A percentile compares a stretch with the other conserved stretches of the same genome.
These are phyloP conservation scores for Echinochloa phyllopogon DNA, from an alignment of 176 grass and related monocot genomes.

Conservation along the genomic window DNA sequence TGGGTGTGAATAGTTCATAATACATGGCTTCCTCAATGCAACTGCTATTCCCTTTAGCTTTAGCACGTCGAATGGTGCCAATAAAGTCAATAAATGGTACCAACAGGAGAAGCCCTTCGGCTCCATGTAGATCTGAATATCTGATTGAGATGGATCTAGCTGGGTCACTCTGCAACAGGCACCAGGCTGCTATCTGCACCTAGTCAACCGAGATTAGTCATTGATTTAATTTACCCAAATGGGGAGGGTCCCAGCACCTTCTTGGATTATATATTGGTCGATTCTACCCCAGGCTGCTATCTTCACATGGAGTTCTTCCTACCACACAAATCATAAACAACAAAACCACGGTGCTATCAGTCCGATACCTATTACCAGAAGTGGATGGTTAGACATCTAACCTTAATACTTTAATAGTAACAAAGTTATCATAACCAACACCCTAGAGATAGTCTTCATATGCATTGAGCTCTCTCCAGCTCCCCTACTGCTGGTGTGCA, in stretches of 20 bases:
- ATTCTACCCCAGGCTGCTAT: not conserved
- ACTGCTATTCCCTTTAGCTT: not conserved
- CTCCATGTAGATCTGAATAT: not conserved
- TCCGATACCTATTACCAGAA: not conserved
- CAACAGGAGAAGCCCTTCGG: not conserved
- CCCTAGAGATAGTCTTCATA: not conserved
- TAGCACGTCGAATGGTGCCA: not conserved
- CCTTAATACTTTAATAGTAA: not conserved
- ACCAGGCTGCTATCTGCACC: constrained; percentile 32
- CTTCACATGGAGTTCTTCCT: not conserved
- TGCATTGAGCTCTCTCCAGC: not conserved
- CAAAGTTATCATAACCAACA: not conserved
- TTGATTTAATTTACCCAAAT: not conserved
- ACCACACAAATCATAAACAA: not conserved
- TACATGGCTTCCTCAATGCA: not conserved
- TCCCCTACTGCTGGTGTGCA: not conserved
- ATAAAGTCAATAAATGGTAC: constrained; percentile 19
- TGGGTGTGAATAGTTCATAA: not conserved
- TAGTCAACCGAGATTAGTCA: constrained; percentile 16
- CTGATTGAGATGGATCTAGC: not conserved
- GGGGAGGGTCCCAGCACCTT: not conserved
- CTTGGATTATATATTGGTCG: not conserved
- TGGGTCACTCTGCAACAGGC: not conserved
- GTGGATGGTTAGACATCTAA: not conserved
- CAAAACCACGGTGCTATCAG: not conserved